Evolutionary conservation across 2,329 filamentous ascomycete genomes (phyloP).

Genomic region (Thelonectria rubi): DNA sequence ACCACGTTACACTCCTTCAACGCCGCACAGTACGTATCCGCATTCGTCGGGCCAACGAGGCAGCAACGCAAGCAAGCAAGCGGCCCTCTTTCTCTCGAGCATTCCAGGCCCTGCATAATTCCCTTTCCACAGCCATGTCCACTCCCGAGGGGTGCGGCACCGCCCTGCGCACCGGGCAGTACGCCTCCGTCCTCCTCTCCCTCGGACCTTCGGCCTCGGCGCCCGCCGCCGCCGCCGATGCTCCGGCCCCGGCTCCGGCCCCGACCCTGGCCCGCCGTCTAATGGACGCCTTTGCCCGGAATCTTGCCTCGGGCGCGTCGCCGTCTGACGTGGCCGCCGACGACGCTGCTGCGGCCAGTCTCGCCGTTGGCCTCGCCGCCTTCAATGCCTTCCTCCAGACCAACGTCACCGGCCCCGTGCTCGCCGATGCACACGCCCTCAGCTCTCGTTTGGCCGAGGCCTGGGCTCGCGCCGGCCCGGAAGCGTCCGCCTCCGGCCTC

Average conservation of each 20-base stretch:
- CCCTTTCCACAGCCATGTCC: neutral
- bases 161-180: slow-evolving; percentile 38
- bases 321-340: slow-evolving; percentile 15
- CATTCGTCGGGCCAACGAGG: neutral
- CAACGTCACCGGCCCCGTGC: slow-evolving; percentile 86
- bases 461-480: slow-evolving; percentile 39
- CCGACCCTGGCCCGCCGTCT: slow-evolving; percentile 34
- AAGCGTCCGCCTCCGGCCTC: slow-evolving; percentile 34
- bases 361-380: slow-evolving; percentile 47
- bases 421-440: slow-evolving; percentile 53
- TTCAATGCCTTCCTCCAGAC: slow-evolving; percentile 84
- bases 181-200: slow-evolving; percentile 38
- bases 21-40: neutral
- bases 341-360: slow-evolving; percentile 28
- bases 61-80: neutral
- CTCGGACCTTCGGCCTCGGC: slow-evolving; percentile 18
- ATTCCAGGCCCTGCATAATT: neutral
- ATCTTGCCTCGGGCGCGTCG: slow-evolving; percentile 20
- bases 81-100: neutral
- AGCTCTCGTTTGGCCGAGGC: slow-evolving; percentile 53
- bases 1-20: neutral
- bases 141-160: slow-evolving; percentile 29
- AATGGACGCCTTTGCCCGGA: slow-evolving; percentile 33
- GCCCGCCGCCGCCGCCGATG: slow-evolving; percentile 15
- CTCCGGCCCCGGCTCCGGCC: slow-evolving; percentile 31